phyloP scores from a whole-genome alignment of 805 yeast genomes.

The Candida taoyuanica region DNA sequence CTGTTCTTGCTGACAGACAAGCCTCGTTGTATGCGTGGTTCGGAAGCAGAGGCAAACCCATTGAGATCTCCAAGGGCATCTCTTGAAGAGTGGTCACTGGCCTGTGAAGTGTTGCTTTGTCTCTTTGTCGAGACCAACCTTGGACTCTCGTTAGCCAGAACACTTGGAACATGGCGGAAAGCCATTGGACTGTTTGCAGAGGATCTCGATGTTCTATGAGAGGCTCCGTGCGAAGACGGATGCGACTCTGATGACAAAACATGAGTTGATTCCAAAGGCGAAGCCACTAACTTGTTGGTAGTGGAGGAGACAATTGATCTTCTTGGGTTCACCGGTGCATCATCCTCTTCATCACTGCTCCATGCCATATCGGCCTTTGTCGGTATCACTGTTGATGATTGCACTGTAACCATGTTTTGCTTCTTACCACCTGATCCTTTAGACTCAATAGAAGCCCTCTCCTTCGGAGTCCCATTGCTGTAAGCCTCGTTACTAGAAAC shows the following conservation, averaged over 20 bases:
- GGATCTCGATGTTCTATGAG: slow-evolving; percentile 7
- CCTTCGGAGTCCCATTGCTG: slow-evolving; percentile 2
- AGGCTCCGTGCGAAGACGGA: slow-evolving; percentile 1
- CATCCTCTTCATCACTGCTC: slow-evolving; percentile 81
- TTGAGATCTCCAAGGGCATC: slow-evolving; percentile 14
- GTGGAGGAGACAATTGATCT: not conserved
- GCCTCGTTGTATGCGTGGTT: slow-evolving; percentile 20
- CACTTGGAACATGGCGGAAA: slow-evolving; percentile 6
- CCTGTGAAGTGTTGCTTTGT: slow-evolving; percentile 6
- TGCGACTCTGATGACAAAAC: not conserved
- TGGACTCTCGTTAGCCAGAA: slow-evolving; percentile 8
- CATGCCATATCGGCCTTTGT: slow-evolving; percentile 80
- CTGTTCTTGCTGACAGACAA: slow-evolving; percentile 25
- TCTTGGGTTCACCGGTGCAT: slow-evolving; percentile 17
- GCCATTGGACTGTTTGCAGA: slow-evolving; percentile 9
- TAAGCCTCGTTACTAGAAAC: slow-evolving; percentile 1
- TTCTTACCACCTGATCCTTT: slow-evolving; percentile 8
- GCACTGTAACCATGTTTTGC: slow-evolving; percentile 38
- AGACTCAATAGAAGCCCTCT: slow-evolving; percentile 5
- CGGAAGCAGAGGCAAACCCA: slow-evolving; percentile 4
- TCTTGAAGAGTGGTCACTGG: slow-evolving; percentile 5
- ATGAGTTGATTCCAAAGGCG: slow-evolving; percentile 1
- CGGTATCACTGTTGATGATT: slow-evolving; percentile 72
- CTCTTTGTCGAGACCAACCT: slow-evolving; percentile 4
- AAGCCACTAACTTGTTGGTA: not conserved